Percentiles rank a stretch among this genome's conserved stretches.
Conservation (phyloP, 176 grass and related monocot species). For the Alloteropsis semialata region DNA sequence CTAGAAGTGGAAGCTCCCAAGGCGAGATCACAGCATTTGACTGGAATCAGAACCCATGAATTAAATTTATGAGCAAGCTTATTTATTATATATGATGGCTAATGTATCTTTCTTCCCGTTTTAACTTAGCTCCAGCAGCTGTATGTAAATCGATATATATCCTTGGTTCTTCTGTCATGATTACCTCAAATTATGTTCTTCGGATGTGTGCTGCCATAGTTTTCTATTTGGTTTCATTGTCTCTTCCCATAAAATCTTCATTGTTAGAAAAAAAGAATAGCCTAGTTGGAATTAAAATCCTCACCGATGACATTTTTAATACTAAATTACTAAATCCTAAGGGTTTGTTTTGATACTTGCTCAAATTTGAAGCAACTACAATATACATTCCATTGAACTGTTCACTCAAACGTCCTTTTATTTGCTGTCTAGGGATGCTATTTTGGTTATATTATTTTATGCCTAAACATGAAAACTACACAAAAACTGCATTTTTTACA, state of each 20-base stretch:
- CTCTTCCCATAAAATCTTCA: neutral
- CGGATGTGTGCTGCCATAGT: neutral
- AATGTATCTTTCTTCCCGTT: neutral
- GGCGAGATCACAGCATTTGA: slow-evolving; percentile 1
- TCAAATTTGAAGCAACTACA: neutral
- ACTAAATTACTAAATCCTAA: neutral
- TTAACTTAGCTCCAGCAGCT: neutral
- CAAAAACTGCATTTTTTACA: neutral
- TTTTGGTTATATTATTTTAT: neutral
- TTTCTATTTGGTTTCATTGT: neutral
- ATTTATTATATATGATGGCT: neutral
- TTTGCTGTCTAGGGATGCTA: neutral
- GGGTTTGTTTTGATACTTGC: neutral
- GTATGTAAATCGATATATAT: slow-evolving; percentile 20
- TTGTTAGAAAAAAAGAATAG: neutral
- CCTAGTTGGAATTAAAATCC: neutral
- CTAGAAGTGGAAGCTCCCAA: slow-evolving; percentile 15
- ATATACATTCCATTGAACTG: neutral
- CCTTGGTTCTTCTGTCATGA: neutral
- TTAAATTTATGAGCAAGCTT: slow-evolving; percentile 13
- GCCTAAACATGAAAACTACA: neutral
- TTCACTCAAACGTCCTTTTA: neutral
- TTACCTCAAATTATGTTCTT: neutral
- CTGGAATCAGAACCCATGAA: slow-evolving; percentile 30
- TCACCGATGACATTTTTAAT: neutral